phyloP scores from a whole-genome alignment of 768 basidiomycete genomes.

The Leccinellum rugosiceps region DNA sequence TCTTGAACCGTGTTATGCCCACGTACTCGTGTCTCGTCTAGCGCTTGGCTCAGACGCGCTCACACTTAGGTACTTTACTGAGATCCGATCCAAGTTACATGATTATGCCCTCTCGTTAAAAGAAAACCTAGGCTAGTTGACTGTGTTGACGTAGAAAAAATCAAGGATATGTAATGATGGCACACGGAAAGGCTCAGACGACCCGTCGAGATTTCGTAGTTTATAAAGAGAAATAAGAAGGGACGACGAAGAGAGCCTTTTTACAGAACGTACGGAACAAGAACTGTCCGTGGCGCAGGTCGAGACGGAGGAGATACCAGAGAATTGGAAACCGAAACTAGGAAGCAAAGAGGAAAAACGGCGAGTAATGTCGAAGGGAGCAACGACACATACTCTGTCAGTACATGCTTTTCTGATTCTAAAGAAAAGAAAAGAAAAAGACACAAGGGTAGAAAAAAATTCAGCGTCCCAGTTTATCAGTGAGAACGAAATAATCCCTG shows the following conservation, averaged over 20 bases:
- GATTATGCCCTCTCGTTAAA: slow-evolving; percentile 14
- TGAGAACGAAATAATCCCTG: slow-evolving; percentile 27
- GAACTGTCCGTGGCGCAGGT: slow-evolving; percentile 13
- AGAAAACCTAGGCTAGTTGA: slow-evolving; percentile 15
- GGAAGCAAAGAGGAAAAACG: slow-evolving; percentile 4
- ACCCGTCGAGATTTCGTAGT: background rate
- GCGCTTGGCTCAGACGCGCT: background rate
- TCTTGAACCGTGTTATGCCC: background rate
- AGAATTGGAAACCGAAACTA: slow-evolving; percentile 1
- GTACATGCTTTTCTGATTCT: slow-evolving; percentile 25
- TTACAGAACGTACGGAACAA: slow-evolving; percentile 22
- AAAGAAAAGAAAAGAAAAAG: background rate
- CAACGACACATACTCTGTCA: slow-evolving; percentile 9
- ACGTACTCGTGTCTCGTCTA: background rate
- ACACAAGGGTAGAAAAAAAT: background rate
- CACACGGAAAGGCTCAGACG: slow-evolving; percentile 6
- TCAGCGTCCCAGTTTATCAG: slow-evolving; percentile 25
- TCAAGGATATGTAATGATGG: slow-evolving; percentile 7
- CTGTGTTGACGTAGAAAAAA: background rate
- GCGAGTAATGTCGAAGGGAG: background rate
- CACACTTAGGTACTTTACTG: background rate
- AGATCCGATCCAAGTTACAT: slow-evolving; percentile 6
- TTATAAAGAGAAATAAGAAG: slow-evolving; percentile 37
- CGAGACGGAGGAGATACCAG: background rate
- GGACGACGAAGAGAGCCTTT: slow-evolving; percentile 1